phyloP scores from a whole-genome alignment of 2,329 filamentous ascomycete genomes.

The Emergomyces orientalis region DNA sequence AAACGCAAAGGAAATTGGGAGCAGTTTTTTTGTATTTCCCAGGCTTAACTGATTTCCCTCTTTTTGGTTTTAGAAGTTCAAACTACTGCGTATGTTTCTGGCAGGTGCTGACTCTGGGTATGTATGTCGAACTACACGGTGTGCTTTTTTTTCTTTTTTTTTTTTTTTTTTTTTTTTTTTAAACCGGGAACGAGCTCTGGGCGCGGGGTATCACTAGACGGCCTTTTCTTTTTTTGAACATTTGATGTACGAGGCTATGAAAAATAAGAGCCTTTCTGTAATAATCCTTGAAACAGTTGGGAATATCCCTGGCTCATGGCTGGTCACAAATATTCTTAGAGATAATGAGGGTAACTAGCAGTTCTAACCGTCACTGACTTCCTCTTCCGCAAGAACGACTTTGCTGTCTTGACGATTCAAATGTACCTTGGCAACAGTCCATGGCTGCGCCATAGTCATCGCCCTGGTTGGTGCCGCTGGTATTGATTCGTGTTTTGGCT shows the following conservation, averaged over 20 bases:
- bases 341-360: background rate
- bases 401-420: background rate
- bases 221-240: background rate
- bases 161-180: background rate
- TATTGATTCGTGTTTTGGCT: slow-evolving; percentile 1
- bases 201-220: background rate
- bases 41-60: background rate
- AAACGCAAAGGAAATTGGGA: background rate
- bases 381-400: background rate
- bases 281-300: background rate
- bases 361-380: background rate
- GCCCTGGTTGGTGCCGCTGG: background rate
- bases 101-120: background rate
- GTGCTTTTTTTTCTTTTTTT: background rate
- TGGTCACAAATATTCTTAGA: background rate
- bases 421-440: background rate
- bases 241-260: background rate
- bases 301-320: background rate
- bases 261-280: background rate
- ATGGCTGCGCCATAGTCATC: background rate
- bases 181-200: background rate
- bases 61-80: background rate
- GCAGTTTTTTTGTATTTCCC: background rate
- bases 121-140: background rate
- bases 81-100: background rate